Base-by-base conservation (phyloP, 176 grass and related monocot species). In the Paspalum notatum region DNA sequence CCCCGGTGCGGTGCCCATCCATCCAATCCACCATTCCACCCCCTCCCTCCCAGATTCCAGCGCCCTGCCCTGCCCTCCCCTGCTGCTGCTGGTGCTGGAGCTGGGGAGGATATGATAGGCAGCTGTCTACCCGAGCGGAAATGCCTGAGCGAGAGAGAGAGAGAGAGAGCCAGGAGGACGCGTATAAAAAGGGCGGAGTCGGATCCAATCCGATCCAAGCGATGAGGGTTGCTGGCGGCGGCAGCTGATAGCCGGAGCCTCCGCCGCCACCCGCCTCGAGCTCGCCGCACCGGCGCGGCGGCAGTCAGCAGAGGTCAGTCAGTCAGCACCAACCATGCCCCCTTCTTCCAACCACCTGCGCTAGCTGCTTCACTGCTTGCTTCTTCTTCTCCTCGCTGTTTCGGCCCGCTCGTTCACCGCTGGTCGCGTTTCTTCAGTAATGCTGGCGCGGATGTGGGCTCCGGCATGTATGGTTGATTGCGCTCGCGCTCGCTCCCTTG, bases 1-100 rank as follows among this genome's bases (percentile, higher is more conserved):
- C 40, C 40, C 32, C 32, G 32, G 32, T 32, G 32, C 32, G 32
- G 16, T 16, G 50, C 50, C 5, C 6, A 13, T 26, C 44, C 42
- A 69, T n/a, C 24, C 21, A 9, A 16, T 47, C 52, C 51, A 18
- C 17, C 18, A 42, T 3, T 42, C 40, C 40, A 42, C 40, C 40
- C 40, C 27, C n/a, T n/a, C 12, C 6, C 44, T 70, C 67, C 44
- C 67, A 70, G 67, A 49, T 70, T 70, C 67, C 67, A 10, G 67
- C 44, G 67, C 67, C 67, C 44, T 70, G 42, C 42, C 38, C 7
- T 7, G 6, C 2, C 8, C 39, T 14, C 13, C 26, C 4, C 5
- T 17, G 61, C 63, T 2, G 13, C 64, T 21, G 39, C 64, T 17
- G 37, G 27, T 15, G 27, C 24, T 7, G 26, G 60, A 12, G 15